phyloP scores from a whole-genome alignment of 2,329 filamentous ascomycete genomes.

The Claviceps africana region DNA sequence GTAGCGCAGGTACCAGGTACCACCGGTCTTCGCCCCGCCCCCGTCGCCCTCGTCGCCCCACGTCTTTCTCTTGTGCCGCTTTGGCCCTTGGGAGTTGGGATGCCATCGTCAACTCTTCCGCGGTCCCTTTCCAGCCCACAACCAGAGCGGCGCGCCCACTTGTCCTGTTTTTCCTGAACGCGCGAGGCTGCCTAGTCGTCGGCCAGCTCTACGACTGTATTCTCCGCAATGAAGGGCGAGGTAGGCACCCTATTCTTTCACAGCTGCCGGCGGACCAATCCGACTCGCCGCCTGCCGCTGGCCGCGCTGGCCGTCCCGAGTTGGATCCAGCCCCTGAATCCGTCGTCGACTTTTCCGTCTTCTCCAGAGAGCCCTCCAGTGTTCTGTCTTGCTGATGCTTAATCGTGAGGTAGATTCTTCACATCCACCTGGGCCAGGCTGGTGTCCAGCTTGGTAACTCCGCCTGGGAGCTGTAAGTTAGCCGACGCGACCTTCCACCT shows the following conservation, averaged over 20 bases:
- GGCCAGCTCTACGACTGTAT: conserved; percentile 7
- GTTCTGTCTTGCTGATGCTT: conserved; percentile 8
- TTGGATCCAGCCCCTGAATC: not conserved
- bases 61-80: conserved; percentile 2
- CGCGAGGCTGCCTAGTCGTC: conserved; percentile 6
- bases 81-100: not conserved
- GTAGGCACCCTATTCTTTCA: conserved; percentile 22
- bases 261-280: not conserved
- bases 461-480: conserved; percentile 60
- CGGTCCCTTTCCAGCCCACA: conserved; percentile 10
- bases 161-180: conserved; percentile 5
- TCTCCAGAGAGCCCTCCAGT: not conserved
- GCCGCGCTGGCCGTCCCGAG: not conserved
- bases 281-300: not conserved
- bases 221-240: conserved; percentile 37
- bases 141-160: conserved; percentile 23
- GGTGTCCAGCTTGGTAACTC: conserved; percentile 62
- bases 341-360: not conserved
- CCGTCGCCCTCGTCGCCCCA: not conserved
- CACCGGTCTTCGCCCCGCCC: too few relatives aligned
- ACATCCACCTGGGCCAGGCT: conserved; percentile 53
- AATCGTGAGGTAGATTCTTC: conserved; percentile 35
- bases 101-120: conserved; percentile 18
- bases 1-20: conserved; percentile 4
- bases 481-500: conserved; percentile 12